Conservation (phyloP, 441 rosid species). For the Adansonia grandidieri region DNA sequence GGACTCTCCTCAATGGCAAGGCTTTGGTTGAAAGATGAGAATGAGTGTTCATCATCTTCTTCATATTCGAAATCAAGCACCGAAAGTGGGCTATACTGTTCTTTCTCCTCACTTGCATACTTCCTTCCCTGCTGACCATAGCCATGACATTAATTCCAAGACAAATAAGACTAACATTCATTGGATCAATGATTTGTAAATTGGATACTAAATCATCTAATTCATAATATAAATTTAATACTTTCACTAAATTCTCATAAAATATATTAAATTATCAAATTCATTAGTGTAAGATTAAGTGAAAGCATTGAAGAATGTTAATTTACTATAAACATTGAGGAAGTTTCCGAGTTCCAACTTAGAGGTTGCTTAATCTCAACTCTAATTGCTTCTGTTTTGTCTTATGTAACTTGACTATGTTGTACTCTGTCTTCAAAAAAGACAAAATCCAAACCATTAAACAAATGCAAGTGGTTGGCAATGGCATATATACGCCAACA, state of each 20-base stretch:
- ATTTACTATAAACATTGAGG: neutral
- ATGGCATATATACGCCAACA: neutral
- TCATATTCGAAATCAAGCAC: slow-evolving; percentile 47
- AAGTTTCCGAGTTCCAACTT: neutral
- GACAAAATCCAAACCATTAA: neutral
- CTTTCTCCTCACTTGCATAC: slow-evolving; percentile 41
- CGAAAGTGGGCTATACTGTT: slow-evolving; percentile 54
- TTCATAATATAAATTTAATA: too few species aligned
- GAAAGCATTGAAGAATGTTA: too few species aligned
- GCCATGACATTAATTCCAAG: neutral
- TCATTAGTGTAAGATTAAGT: too few species aligned
- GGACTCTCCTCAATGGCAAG: slow-evolving; percentile 43
- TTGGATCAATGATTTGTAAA: neutral
- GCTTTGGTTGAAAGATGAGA: slow-evolving; percentile 43
- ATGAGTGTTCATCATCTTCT: slow-evolving; percentile 49
- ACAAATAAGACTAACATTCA: too few species aligned
- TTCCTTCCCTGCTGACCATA: slow-evolving; percentile 38
- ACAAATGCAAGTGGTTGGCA: neutral
- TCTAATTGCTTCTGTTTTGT: slow-evolving; percentile 19
- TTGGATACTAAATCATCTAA: neutral
- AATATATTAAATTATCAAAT: too few species aligned
- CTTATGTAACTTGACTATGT: neutral
- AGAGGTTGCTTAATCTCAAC: neutral
- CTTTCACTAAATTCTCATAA: too few species aligned
- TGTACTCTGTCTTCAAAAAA: neutral